Evolutionary conservation across 1,284 basidiomycete genomes (phyloP), one percentile per base, ranked within the genome.

Genomic region (Fomitopsis pinicola): DNA sequence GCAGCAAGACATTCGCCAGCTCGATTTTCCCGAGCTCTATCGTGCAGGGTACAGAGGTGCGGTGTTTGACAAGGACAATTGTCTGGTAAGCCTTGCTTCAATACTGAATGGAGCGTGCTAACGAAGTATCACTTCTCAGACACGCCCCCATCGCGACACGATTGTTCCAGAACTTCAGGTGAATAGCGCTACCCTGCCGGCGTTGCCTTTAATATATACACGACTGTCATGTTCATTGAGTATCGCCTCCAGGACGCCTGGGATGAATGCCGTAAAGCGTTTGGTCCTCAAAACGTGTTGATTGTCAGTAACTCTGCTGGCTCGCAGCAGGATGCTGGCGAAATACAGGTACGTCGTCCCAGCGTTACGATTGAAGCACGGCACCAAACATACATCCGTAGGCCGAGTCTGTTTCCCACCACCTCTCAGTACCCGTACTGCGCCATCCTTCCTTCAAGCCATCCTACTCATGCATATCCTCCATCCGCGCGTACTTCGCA

Each of bases 51-150:
- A 94, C 69, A 85, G 88, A 53, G 95, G 91, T 38, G 90, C 92
- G 12, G 88, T 99, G 0, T 91, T 98, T 67, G 97, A 98, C 83
- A 98, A 98, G 78, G 97, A 99, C 74, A 98, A 99, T 68, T 98
- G 97, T 71, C 75, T 98, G 67, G 95, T 94, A 68, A 42, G 87
- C 76, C 10, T 38, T 2, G 7, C 14, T n/a, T 12, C 30, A 5
- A 22, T 9, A 22, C 7, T 53, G 1, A 22, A 17, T 33, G 28
- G n/a, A 17, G 5, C 3, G 17, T 53, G 28, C 10, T 14, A n/a
- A 30, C 22, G 28, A 7, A 5, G 52, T 22, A 36, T 36, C 59
- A 35, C 40, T 40, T 14, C 42, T 5, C 63, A 95, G 93, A 95
- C 93, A 1, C 69, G 87, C 36, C 94, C 94, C 0, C 78, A 92